These are phyloP conservation scores for Stephanodiscus triporus DNA, from an alignment of 108 stramenopile species.

Conservation along the genomic window DNA sequence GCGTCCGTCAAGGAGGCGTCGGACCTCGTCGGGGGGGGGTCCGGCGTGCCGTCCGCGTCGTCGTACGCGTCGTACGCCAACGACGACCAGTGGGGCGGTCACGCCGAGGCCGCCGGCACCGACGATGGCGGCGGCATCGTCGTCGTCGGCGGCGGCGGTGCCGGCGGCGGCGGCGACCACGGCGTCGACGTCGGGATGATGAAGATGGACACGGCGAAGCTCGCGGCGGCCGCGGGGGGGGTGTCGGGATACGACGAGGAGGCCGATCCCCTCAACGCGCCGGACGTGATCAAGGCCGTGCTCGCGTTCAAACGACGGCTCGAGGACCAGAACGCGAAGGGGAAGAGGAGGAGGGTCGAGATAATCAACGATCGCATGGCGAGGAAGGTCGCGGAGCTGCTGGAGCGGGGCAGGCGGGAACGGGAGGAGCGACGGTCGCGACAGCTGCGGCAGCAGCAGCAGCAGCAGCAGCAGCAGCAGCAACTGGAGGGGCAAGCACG, in stretches of 20 bases:
- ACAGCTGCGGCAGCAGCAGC: constrained; percentile 14
- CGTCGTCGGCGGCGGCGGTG: background rate
- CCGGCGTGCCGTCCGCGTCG: background rate
- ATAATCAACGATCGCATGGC: constrained; percentile 59
- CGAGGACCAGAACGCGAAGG: constrained; percentile 47
- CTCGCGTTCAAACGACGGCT: constrained; percentile 71
- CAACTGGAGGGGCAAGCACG: constrained; percentile 13
- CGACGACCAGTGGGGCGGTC: constrained; percentile 38
- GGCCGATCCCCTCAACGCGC: constrained; percentile 82
- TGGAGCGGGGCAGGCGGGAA: constrained; percentile 49
- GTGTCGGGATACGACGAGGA: constrained; percentile 73
- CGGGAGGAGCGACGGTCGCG: constrained; percentile 23
- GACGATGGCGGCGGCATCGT: background rate
- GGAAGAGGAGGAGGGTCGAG: constrained; percentile 46
- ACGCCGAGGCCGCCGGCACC: constrained; percentile 35
- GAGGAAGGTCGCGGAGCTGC: constrained; percentile 59
- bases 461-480: constrained; percentile 20
- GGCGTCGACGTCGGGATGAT: constrained; percentile 1
- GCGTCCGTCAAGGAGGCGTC: constrained; percentile 9
- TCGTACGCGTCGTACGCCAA: background rate
- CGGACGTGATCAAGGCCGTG: constrained; percentile 77
- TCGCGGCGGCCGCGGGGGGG: constrained; percentile 60
- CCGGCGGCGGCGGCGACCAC: background rate
- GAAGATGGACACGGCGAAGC: constrained; percentile 39
- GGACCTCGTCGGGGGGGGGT: constrained; percentile 1